Evolutionary conservation across 2,329 filamentous ascomycete species (phyloP).

Genomic region (Pestalotiopsis sp.): DNA sequence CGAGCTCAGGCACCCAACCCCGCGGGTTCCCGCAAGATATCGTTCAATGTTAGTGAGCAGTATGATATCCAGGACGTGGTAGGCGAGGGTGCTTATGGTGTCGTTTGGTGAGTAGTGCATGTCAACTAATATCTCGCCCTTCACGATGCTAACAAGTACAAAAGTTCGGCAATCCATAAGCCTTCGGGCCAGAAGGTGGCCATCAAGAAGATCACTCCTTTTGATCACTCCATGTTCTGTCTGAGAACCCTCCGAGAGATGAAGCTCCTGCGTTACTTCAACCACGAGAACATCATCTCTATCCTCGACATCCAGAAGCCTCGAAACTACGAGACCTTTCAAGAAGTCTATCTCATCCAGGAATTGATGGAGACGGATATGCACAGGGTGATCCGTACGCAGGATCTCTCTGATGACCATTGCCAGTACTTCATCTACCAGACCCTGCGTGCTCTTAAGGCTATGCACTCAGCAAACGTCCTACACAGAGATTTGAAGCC

Average conservation of each 20-base stretch:
- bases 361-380: conserved; percentile 99
- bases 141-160: conserved; percentile 11
- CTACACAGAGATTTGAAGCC: conserved; percentile 97
- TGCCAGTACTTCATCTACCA: conserved; percentile 99
- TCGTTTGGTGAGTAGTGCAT: conserved; percentile 78
- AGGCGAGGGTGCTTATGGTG: conserved; percentile 96
- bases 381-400: conserved; percentile 97
- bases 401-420: conserved; percentile 97
- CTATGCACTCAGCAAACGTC: conserved; percentile 99
- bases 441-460: conserved; percentile 94
- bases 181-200: conserved; percentile 97
- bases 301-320: conserved; percentile 99
- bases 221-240: conserved; percentile 99
- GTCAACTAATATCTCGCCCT: background rate
- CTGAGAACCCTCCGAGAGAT: conserved; percentile 95
- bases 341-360: conserved; percentile 98
- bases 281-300: conserved; percentile 99
- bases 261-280: conserved; percentile 98
- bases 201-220: conserved; percentile 99
- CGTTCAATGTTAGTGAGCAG: conserved; percentile 99
- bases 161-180: conserved; percentile 94
- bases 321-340: conserved; percentile 92
- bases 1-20: conserved; percentile 59
- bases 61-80: conserved; percentile 99
- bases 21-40: conserved; percentile 85